These are phyloP conservation scores for Micromonas commoda DNA, from an alignment of 139 green algal genomes.

Conservation along the genomic window DNA sequence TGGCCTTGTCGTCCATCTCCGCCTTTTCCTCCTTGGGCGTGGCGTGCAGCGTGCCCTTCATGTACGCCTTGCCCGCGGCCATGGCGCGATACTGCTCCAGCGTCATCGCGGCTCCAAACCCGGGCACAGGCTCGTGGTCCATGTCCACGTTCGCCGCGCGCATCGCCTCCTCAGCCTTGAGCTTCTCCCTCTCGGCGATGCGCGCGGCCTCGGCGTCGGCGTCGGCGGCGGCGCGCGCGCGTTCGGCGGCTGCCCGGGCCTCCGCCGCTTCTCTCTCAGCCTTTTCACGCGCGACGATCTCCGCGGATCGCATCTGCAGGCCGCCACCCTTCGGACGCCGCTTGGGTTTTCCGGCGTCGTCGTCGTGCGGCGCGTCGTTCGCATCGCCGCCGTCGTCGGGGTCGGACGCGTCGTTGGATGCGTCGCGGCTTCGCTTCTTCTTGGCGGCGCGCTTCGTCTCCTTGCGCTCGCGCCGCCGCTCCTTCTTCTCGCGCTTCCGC, in stretches of 20 bases:
- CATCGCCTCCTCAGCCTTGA: too few species aligned
- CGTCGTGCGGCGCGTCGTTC: background rate
- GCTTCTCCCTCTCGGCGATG: too few species aligned
- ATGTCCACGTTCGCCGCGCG: background rate
- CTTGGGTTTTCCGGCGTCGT: too few species aligned
- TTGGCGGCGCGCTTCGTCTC: background rate
- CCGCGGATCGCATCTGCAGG: background rate
- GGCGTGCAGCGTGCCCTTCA: slow-evolving; percentile 5
- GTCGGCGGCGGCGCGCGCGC: background rate
- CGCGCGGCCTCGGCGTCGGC: background rate
- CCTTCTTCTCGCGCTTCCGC: background rate
- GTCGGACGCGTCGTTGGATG: too few species aligned
- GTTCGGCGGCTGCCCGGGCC: background rate
- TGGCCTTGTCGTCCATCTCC: background rate
- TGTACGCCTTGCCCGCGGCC: background rate
- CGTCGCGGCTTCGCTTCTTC: background rate
- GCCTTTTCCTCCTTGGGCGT: slow-evolving; percentile 7
- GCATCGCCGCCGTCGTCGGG: background rate
- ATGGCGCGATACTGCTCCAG: slow-evolving; percentile 18
- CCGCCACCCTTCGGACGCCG: too few species aligned
- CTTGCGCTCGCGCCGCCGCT: background rate
- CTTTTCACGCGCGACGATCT: background rate
- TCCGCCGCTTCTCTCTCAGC: background rate
- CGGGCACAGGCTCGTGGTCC: background rate
- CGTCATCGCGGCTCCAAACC: slow-evolving; percentile 19